Evolutionary conservation across 1,284 basidiomycete genomes (phyloP).

Genomic region (Ceratobasidium sp.): DNA sequence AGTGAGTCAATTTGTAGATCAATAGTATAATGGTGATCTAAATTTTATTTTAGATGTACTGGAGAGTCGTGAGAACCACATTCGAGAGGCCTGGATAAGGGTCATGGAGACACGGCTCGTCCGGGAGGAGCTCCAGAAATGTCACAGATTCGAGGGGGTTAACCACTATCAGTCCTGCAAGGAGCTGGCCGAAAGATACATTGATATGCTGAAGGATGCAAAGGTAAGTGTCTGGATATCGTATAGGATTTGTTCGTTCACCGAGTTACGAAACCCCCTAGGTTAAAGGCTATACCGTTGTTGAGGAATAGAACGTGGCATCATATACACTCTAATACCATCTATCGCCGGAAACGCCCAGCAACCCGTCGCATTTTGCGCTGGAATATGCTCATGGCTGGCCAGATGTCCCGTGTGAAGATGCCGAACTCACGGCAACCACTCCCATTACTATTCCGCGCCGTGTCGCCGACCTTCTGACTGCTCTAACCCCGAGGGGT

Average conservation of each 20-base stretch:
- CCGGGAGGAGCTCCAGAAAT: slow-evolving; percentile 88
- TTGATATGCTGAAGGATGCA: slow-evolving; percentile 81
- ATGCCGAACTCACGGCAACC: not conserved
- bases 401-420: not conserved
- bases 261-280: not conserved
- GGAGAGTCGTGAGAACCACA: slow-evolving; percentile 72
- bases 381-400: not conserved
- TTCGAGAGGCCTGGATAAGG: slow-evolving; percentile 93
- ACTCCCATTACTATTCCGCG: not conserved
- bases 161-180: slow-evolving; percentile 91
- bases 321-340: not conserved
- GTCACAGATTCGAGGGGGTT: slow-evolving; percentile 89
- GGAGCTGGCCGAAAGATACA: slow-evolving; percentile 85
- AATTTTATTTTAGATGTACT: slow-evolving; percentile 51
- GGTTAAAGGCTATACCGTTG: slow-evolving; percentile 28
- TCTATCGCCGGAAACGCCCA: not conserved
- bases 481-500: not conserved
- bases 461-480: not conserved
- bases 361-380: not conserved
- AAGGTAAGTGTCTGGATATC: slow-evolving; percentile 66
- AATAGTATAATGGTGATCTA: not conserved
- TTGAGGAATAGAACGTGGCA: slow-evolving; percentile 22
- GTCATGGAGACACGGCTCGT: slow-evolving; percentile 94
- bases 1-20: not conserved
- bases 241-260: not conserved